phyloP scores from a whole-genome alignment of 352 stramenopile genomes.

The Halophytophthora polymorphica region DNA sequence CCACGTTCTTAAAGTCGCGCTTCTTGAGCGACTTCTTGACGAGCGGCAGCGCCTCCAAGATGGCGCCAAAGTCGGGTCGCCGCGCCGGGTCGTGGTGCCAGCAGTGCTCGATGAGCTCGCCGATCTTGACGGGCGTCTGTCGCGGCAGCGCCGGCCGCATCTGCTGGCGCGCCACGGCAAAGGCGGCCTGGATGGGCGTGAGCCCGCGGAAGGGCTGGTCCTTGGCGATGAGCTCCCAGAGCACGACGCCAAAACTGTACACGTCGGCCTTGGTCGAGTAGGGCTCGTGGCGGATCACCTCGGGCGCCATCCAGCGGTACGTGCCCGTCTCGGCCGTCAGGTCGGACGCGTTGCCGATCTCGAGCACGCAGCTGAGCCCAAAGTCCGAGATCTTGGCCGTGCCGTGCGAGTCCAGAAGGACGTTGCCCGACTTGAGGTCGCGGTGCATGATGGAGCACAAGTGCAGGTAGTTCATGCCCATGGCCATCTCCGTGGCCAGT shows the following conservation, averaged over 20 bases:
- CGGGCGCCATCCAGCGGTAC: conserved; percentile 94
- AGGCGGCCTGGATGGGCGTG: conserved; percentile 85
- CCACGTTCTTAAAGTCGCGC: conserved; percentile 84
- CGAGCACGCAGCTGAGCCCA: conserved; percentile 79
- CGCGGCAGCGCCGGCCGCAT: conserved; percentile 83
- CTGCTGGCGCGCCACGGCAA: conserved; percentile 79
- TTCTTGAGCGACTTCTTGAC: conserved; percentile 82
- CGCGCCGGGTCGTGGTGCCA: conserved; percentile 80
- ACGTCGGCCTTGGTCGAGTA: conserved; percentile 95
- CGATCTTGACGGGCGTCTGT: conserved; percentile 80
- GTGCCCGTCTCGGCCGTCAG: conserved; percentile 86
- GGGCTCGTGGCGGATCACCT: conserved; percentile 91
- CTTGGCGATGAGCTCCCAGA: conserved; percentile 85
- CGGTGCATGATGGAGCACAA: conserved; percentile 93
- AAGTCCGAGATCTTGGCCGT: conserved; percentile 90
- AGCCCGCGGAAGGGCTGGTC: conserved; percentile 83
- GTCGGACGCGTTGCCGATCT: conserved; percentile 73
- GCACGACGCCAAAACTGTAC: conserved; percentile 91
- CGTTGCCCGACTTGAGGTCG: conserved; percentile 96
- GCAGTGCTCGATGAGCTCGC: conserved; percentile 77
- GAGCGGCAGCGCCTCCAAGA: conserved; percentile 74
- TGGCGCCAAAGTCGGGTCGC: conserved; percentile 69
- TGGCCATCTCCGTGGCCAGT: conserved; percentile 70
- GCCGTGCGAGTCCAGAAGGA: conserved; percentile 81
- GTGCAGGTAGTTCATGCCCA: conserved; percentile 95